A percentile compares a stretch with the other conserved stretches of the same genome.
These are phyloP conservation scores for Gracilaria gracilis DNA, from an alignment of 23 red algal genomes.

Conservation along the genomic window DNA sequence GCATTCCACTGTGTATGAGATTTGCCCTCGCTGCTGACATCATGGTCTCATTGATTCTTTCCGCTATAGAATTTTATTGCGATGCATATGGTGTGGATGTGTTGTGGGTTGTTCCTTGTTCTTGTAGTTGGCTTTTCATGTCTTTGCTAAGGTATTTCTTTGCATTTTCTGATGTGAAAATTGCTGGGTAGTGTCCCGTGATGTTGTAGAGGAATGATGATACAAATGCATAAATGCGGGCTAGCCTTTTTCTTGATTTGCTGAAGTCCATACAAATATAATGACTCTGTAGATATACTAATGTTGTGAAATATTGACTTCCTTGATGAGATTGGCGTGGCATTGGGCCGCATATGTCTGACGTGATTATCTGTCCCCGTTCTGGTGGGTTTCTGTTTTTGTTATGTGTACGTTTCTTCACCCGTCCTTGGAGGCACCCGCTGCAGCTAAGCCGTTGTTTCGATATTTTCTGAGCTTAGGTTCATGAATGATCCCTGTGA, in stretches of 20 bases:
- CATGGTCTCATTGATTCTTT: conserved; percentile 10
- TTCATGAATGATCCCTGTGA: not conserved
- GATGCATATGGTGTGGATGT: not conserved
- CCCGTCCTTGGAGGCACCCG: not conserved
- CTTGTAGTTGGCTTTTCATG: not conserved
- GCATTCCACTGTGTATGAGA: not conserved
- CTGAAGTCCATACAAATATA: not conserved
- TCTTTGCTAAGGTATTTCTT: not conserved
- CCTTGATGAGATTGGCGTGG: not conserved
- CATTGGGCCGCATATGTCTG: not conserved
- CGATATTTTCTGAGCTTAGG: too few relatives aligned
- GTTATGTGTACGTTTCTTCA: not conserved
- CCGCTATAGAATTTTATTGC: conserved; percentile 12
- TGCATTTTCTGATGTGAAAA: not conserved
- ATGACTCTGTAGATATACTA: not conserved
- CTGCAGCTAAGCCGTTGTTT: not conserved
- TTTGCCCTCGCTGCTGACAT: not conserved
- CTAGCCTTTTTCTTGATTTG: not conserved
- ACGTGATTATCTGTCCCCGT: not conserved
- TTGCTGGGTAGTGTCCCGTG: too few relatives aligned
- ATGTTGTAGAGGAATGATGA: too few relatives aligned
- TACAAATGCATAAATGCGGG: not conserved
- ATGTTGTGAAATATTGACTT: not conserved
- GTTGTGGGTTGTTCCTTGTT: not conserved
- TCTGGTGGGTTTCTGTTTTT: not conserved